Evolutionary conservation across 495 filamentous ascomycete genomes (phyloP).

Genomic region (Durotheca rogersii): DNA sequence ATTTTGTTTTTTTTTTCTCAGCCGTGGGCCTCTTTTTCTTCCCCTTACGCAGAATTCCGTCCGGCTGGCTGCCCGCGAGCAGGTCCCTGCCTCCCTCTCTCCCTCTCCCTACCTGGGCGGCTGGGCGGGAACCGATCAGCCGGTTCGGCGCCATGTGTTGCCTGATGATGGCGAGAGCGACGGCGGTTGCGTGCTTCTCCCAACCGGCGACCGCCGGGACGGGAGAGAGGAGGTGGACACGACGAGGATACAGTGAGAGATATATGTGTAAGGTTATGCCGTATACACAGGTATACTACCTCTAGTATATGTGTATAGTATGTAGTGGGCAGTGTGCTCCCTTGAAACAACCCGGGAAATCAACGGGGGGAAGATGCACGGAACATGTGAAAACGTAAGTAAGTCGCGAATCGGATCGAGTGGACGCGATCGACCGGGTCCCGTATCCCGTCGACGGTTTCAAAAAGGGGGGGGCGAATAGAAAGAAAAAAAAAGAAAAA

Average conservation of each 20-base stretch:
- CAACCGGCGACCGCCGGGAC: slow-evolving; percentile 15
- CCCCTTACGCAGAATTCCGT: slow-evolving; percentile 15
- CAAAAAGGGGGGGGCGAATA: slow-evolving; percentile 10
- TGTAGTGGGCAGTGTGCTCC: too few species aligned
- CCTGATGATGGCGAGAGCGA: slow-evolving; percentile 29
- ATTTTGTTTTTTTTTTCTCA: too few species aligned
- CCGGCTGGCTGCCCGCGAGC: slow-evolving; percentile 5
- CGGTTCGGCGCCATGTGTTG: slow-evolving; percentile 22
- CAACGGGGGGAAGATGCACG: slow-evolving; percentile 20
- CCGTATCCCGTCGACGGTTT: slow-evolving; percentile 15
- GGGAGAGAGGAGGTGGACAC: neutral
- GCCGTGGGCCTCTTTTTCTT: slow-evolving; percentile 14
- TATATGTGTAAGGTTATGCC: too few species aligned
- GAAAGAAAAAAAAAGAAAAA: too few species aligned
- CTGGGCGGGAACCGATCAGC: slow-evolving; percentile 31
- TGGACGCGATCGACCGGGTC: slow-evolving; percentile 25
- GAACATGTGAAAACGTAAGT: slow-evolving; percentile 27
- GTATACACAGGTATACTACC: too few species aligned
- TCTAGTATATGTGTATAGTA: too few species aligned
- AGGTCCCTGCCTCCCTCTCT: slow-evolving; percentile 9
- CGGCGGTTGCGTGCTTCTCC: neutral
- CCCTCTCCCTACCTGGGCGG: too few species aligned
- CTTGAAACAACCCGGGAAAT: slow-evolving; percentile 13
- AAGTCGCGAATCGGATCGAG: slow-evolving; percentile 30
- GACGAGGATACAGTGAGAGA: neutral